Percentiles rank a stretch among this genome's conserved stretches.
Conservation (phyloP, 495 filamentous ascomycete genomes). For the Daldinia bambusicola region DNA sequence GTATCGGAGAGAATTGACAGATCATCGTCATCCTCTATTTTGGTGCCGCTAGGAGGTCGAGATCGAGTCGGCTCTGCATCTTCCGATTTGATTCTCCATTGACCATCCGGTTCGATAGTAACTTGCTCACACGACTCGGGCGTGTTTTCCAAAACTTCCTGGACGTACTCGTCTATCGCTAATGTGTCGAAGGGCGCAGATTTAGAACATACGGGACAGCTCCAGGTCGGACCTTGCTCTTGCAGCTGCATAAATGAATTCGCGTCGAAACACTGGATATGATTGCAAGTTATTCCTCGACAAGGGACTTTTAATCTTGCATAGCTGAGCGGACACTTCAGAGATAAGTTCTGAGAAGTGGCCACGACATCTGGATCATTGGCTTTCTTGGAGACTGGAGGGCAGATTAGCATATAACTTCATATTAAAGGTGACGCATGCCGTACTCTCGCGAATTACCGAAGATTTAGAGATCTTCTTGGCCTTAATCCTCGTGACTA, state of each 20-base stretch:
- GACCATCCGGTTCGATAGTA: constrained; percentile 86
- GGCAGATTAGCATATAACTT: constrained; percentile 35
- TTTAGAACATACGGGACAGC: constrained; percentile 92
- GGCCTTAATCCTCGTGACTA: constrained; percentile 72
- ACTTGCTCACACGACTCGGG: constrained; percentile 79
- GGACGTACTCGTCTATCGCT: constrained; percentile 92
- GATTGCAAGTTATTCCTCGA: constrained; percentile 80
- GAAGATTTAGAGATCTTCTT: constrained; percentile 81
- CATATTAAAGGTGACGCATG: not conserved
- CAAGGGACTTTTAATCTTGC: constrained; percentile 82
- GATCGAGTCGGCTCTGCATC: constrained; percentile 41
- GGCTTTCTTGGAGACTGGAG: constrained; percentile 78
- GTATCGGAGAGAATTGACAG: constrained; percentile 62
- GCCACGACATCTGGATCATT: constrained; percentile 88
- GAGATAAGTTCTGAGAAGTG: constrained; percentile 84
- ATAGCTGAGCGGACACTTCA: constrained; percentile 92
- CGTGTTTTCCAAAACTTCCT: constrained; percentile 81
- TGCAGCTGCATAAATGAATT: constrained; percentile 91
- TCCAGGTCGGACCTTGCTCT: constrained; percentile 95
- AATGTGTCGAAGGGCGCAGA: constrained; percentile 80
- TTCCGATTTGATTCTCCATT: constrained; percentile 66
- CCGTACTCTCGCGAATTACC: constrained; percentile 83
- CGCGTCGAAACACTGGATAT: constrained; percentile 97
- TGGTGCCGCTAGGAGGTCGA: constrained; percentile 48
- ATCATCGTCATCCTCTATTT: constrained; percentile 72